Conservation (phyloP, 2,329 filamentous ascomycete genomes). For the Fusarium veterinarium region DNA sequence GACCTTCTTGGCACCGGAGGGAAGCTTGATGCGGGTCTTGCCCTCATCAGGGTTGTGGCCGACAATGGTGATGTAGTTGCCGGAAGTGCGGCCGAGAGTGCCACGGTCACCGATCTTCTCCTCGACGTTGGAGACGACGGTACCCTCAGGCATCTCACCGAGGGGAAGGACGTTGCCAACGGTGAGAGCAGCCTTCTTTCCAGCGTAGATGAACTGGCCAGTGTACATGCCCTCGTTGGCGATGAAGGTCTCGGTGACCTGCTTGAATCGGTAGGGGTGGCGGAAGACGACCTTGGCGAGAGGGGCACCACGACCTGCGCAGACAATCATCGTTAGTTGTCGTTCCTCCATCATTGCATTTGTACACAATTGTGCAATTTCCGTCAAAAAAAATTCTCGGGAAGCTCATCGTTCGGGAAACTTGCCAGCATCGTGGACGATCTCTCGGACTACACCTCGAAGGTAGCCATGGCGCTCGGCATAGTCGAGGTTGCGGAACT, state of each 20-base stretch:
- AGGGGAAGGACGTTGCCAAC: constrained; percentile 98
- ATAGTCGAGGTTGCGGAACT: constrained; percentile 97
- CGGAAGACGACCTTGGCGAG: constrained; percentile 98
- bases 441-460: constrained; percentile 97
- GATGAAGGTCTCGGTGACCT: constrained; percentile 98
- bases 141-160: constrained; percentile 96
- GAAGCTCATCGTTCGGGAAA: constrained; percentile 40
- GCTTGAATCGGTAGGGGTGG: constrained; percentile 98
- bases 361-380: constrained; percentile 20
- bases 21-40: constrained; percentile 99
- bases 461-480: constrained; percentile 98
- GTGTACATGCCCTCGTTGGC: constrained; percentile 99
- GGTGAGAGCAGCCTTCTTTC: constrained; percentile 97
- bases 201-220: constrained; percentile 99
- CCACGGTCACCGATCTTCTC: constrained; percentile 99
- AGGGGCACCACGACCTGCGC: constrained; percentile 83
- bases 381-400: constrained; percentile 25
- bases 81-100: constrained; percentile 94
- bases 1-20: constrained; percentile 99
- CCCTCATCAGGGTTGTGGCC: constrained; percentile 99
- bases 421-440: constrained; percentile 94
- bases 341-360: constrained; percentile 24
- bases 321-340: constrained; percentile 44
- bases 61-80: constrained; percentile 99
- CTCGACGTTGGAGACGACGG: constrained; percentile 98